Evolutionary conservation across 352 stramenopile species (phyloP).

Genomic region (Phytophthora nicotianae): DNA sequence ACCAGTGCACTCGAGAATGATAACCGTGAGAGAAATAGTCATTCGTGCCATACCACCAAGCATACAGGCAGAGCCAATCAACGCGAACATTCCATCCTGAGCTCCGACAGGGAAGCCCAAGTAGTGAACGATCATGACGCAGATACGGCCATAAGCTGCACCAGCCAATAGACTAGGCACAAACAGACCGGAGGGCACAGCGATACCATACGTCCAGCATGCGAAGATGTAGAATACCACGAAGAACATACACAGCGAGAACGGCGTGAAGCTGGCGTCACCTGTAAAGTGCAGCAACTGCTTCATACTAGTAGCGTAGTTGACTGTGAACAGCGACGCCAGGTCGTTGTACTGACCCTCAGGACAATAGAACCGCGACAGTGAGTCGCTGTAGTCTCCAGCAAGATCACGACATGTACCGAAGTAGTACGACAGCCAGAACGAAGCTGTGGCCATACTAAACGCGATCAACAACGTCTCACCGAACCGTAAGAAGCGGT

Average conservation of each 20-base stretch:
- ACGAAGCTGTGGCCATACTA: constrained; percentile 66
- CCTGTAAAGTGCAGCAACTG: constrained; percentile 97
- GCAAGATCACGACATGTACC: constrained; percentile 57
- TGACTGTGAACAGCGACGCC: constrained; percentile 95
- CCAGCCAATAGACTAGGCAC: constrained; percentile 95
- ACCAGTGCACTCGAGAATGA: constrained; percentile 98
- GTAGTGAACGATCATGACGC: constrained; percentile 67
- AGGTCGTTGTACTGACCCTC: constrained; percentile 98
- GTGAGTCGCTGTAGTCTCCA: constrained; percentile 67
- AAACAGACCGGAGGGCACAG: constrained; percentile 97
- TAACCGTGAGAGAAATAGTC: constrained; percentile 99
- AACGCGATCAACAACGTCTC: constrained; percentile 74
- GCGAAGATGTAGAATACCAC: constrained; percentile 93
- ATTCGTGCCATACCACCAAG: constrained; percentile 97
- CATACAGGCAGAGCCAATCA: constrained; percentile 96
- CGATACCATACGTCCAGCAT: constrained; percentile 96
- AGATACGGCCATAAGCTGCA: constrained; percentile 93
- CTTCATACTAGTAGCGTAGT: constrained; percentile 95
- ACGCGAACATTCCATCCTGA: constrained; percentile 94
- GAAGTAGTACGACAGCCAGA: constrained; percentile 85
- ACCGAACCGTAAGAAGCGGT: constrained; percentile 66
- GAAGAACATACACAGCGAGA: constrained; percentile 97
- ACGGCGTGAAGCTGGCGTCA: constrained; percentile 91
- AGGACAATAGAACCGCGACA: constrained; percentile 95
- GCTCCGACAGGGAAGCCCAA: constrained; percentile 69